These are phyloP conservation scores for Jacaranda mimosifolia DNA, from an alignment of 257 asterid genomes.

Conservation along the genomic window DNA sequence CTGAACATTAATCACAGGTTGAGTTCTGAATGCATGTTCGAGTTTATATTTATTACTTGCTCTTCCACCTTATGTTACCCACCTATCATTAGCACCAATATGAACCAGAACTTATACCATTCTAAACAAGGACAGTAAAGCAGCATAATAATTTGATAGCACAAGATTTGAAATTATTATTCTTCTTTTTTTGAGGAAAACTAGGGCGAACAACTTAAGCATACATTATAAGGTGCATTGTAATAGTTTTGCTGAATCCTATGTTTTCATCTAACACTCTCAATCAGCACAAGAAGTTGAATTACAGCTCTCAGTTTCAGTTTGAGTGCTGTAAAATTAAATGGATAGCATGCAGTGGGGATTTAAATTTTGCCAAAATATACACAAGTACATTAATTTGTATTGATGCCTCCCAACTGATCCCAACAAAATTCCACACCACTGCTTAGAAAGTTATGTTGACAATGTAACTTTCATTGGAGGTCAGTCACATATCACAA, in stretches of 20 bases:
- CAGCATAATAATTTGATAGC: constrained; percentile 6
- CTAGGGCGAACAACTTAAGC: not conserved
- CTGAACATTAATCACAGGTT: not conserved
- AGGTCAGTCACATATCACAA: constrained; percentile 11
- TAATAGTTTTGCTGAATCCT: constrained; percentile 10
- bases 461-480: constrained; percentile 15
- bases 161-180: not conserved
- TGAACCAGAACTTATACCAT: not conserved
- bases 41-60: not conserved
- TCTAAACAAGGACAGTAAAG: not conserved
- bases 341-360: not conserved
- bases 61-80: too few relatives aligned
- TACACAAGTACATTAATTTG: not conserved
- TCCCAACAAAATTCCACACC: constrained; percentile 15
- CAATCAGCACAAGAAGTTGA: constrained; percentile 26
- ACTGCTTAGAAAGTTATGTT: constrained; percentile 2
- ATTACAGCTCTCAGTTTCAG: constrained; percentile 8
- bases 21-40: constrained; percentile 2
- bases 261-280: constrained; percentile 4
- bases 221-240: not conserved
- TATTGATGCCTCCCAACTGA: constrained; percentile 26
- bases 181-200: constrained; percentile 1
- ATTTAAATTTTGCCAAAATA: constrained; percentile 12
- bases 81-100: not conserved
- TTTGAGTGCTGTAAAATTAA: not conserved